Conservation (phyloP, 208 protist species). For the Strigomonas culicis region DNA sequence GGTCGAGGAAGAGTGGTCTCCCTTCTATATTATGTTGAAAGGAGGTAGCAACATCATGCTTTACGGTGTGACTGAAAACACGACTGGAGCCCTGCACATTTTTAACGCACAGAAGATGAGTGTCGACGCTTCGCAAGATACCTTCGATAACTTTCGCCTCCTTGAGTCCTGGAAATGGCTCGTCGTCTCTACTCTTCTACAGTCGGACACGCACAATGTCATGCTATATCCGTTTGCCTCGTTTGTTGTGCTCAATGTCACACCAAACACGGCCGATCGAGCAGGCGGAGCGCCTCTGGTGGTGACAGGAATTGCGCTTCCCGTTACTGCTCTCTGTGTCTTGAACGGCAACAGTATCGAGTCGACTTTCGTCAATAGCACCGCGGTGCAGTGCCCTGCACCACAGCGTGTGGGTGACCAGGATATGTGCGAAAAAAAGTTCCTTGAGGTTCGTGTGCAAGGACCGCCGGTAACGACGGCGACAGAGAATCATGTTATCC, state of each 20-base stretch:
- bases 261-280: slow-evolving; percentile 16
- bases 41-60: neutral
- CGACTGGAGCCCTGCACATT: neutral
- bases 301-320: slow-evolving; percentile 25
- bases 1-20: neutral
- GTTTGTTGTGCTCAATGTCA: slow-evolving; percentile 20
- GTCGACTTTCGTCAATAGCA: slow-evolving; percentile 10
- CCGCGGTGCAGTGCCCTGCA: slow-evolving; percentile 11
- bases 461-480: neutral
- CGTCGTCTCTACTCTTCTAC: slow-evolving; percentile 8
- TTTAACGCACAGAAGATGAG: neutral
- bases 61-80: neutral
- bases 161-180: slow-evolving; percentile 18
- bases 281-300: slow-evolving; percentile 20
- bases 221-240: slow-evolving; percentile 12
- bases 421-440: neutral
- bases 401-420: neutral
- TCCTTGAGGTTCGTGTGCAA: slow-evolving; percentile 3
- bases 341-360: neutral
- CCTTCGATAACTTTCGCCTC: neutral
- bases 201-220: neutral
- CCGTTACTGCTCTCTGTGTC: slow-evolving; percentile 3
- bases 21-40: neutral
- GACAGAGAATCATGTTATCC: slow-evolving; percentile 2
- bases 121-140: neutral